Percentiles rank a stretch among this genome's conserved stretches.
These are phyloP conservation scores for Thelephora ganbajun DNA, from an alignment of 768 basidiomycete genomes.

Conservation along the genomic window DNA sequence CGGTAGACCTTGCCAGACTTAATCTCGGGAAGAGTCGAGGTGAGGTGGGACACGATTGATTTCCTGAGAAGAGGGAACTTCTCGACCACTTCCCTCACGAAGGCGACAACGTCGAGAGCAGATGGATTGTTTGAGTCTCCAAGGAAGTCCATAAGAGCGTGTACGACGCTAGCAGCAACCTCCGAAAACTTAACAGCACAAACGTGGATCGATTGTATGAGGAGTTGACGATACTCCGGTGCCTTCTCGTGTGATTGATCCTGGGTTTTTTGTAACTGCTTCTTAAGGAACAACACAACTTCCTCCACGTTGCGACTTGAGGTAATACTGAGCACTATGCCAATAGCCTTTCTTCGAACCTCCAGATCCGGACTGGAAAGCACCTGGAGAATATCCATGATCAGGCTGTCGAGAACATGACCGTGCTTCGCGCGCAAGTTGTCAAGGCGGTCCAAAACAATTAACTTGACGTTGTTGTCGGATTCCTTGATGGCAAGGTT, in stretches of 20 bases:
- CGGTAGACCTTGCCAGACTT: constrained; percentile 96
- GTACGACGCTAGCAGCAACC: constrained; percentile 89
- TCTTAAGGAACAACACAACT: constrained; percentile 92
- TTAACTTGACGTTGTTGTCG: constrained; percentile 98
- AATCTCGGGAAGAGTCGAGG: constrained; percentile 68
- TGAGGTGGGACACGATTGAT: constrained; percentile 77
- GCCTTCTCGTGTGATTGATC: constrained; percentile 91
- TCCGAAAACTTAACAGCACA: constrained; percentile 95
- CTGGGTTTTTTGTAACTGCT: constrained; percentile 88
- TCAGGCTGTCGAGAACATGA: constrained; percentile 75
- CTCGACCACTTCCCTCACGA: constrained; percentile 89
- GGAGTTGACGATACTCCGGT: constrained; percentile 86
- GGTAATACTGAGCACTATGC: constrained; percentile 84
- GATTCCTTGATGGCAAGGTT: constrained; percentile 88
- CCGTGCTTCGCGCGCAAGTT: constrained; percentile 73
- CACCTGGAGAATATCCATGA: constrained; percentile 92
- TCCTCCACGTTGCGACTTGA: constrained; percentile 93
- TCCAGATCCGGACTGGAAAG: constrained; percentile 90
- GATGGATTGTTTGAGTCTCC: constrained; percentile 92
- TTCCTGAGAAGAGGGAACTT: constrained; percentile 84
- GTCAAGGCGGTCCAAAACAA: constrained; percentile 88
- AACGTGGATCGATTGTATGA: constrained; percentile 95
- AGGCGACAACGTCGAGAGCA: constrained; percentile 88
- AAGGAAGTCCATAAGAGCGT: constrained; percentile 87
- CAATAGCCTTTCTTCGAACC: constrained; percentile 84